Percentiles rank a stretch among this genome's conserved stretches.
phyloP scores from a whole-genome alignment of 2,329 filamentous ascomycete species.

The Trichoderma sp. region DNA sequence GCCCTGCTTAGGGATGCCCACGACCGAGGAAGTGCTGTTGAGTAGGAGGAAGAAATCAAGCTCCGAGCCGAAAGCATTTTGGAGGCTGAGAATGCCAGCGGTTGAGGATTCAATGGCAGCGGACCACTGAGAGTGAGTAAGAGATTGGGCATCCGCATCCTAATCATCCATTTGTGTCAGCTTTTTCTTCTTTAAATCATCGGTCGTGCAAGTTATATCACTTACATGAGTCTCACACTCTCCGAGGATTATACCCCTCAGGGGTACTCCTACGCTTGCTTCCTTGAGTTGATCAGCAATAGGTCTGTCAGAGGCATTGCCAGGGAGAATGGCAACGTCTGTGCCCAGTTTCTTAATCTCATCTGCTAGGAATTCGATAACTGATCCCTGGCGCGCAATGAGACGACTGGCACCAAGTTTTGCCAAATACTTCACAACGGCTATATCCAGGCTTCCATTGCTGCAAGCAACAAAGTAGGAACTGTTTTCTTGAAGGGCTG shows the following conservation, averaged over 20 bases:
- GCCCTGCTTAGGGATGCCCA: slow-evolving; percentile 8
- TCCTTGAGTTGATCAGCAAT: slow-evolving; percentile 15
- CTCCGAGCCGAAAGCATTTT: slow-evolving; percentile 5
- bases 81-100: slow-evolving; percentile 12
- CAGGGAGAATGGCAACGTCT: slow-evolving; percentile 20
- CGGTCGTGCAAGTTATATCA: neutral
- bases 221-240: slow-evolving; percentile 7
- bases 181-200: neutral
- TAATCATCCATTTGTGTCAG: neutral
- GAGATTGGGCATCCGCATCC: neutral
- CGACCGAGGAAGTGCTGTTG: slow-evolving; percentile 6
- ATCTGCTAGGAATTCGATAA: neutral
- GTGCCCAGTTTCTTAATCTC: slow-evolving; percentile 14
- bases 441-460: neutral
- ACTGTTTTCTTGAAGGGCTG: slow-evolving; percentile 18
- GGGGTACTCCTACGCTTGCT: neutral
- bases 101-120: neutral
- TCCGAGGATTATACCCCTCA: slow-evolving; percentile 22
- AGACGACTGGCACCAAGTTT: slow-evolving; percentile 22
- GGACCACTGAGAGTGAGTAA: slow-evolving; percentile 16
- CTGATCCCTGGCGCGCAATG: slow-evolving; percentile 10
- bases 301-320: neutral
- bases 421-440: slow-evolving; percentile 21
- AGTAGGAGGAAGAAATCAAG: slow-evolving; percentile 27
- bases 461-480: slow-evolving; percentile 21